phyloP scores from a whole-genome alignment of 1,284 basidiomycete genomes.

The Ceratobasidium sp. region DNA sequence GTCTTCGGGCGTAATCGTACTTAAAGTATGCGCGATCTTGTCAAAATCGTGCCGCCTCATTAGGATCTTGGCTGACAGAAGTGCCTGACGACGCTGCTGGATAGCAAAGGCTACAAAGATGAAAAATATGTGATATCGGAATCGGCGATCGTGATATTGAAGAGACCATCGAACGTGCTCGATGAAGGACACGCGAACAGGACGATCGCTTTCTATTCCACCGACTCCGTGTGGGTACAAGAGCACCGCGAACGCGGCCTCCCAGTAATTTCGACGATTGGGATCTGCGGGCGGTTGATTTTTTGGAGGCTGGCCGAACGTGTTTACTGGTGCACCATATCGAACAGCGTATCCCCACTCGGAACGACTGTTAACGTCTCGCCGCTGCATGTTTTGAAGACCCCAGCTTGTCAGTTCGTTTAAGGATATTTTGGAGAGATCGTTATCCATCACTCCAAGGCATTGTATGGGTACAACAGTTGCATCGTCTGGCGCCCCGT shows the following conservation, averaged over 20 bases:
- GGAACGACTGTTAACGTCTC: not conserved
- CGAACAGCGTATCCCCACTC: slow-evolving; percentile 44
- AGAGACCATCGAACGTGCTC: slow-evolving; percentile 59
- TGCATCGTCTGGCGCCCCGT: not conserved
- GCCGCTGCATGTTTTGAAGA: slow-evolving; percentile 17
- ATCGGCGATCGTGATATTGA: slow-evolving; percentile 57
- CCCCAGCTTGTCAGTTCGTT: not conserved
- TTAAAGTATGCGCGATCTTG: not conserved
- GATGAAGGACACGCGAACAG: slow-evolving; percentile 52
- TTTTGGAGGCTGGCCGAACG: slow-evolving; percentile 10
- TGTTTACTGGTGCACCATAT: slow-evolving; percentile 42
- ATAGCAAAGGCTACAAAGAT: slow-evolving; percentile 59
- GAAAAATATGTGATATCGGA: slow-evolving; percentile 56
- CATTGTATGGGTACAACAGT: slow-evolving; percentile 4
- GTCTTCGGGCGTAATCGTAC: slow-evolving; percentile 30
- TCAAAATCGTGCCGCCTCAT: slow-evolving; percentile 46
- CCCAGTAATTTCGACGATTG: slow-evolving; percentile 49
- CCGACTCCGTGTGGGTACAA: slow-evolving; percentile 62
- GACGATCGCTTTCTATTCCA: slow-evolving; percentile 55
- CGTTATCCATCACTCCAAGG: not conserved
- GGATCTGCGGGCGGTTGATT: not conserved
- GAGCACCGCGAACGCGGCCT: slow-evolving; percentile 56
- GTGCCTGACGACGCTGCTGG: slow-evolving; percentile 50
- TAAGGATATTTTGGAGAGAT: not conserved
- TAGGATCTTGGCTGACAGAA: slow-evolving; percentile 46